phyloP scores from a whole-genome alignment of 106 monocot genomes.

The Vanilla planifolia region DNA sequence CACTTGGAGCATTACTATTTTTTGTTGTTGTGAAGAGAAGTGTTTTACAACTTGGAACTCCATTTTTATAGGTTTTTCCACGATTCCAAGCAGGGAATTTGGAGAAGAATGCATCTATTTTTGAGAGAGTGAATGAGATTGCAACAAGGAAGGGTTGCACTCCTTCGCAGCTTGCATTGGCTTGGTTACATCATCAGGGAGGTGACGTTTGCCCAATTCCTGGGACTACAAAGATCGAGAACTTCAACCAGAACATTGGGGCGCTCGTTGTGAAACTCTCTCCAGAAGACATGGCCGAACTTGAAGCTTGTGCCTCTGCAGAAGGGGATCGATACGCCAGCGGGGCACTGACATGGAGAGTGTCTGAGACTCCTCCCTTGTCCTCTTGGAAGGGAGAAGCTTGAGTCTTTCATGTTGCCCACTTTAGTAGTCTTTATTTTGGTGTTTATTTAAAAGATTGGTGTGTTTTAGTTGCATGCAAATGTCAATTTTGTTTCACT shows the following conservation, averaged over 20 bases:
- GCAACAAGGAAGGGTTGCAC: conserved; percentile 31
- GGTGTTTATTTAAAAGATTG: no score
- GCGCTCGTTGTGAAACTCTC: conserved; percentile 38
- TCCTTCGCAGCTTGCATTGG: conserved; percentile 33
- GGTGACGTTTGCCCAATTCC: conserved; percentile 41
- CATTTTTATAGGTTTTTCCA: conserved; percentile 16
- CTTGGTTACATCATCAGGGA: conserved; percentile 44
- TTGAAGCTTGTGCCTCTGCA: conserved; percentile 28
- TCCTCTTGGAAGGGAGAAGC: conserved; percentile 30
- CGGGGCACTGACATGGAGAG: conserved; percentile 19
- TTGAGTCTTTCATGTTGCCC: no score
- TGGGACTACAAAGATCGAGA: conserved; percentile 53
- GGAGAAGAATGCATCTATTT: conserved; percentile 19
- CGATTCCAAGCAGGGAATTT: conserved; percentile 32
- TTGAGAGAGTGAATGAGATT: conserved; percentile 26
- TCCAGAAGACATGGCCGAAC: conserved; percentile 37
- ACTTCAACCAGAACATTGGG: conserved; percentile 46
- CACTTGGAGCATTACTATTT: no score
- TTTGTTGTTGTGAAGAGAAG: no score
- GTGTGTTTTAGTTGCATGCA: no score
- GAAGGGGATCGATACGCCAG: conserved; percentile 30
- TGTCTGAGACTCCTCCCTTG: conserved; percentile 45
- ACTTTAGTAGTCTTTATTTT: no score
- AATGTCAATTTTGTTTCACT: no score
- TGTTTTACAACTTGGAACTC: no score